phyloP scores from a whole-genome alignment of 768 basidiomycete species.

The Podaxis sp. region DNA sequence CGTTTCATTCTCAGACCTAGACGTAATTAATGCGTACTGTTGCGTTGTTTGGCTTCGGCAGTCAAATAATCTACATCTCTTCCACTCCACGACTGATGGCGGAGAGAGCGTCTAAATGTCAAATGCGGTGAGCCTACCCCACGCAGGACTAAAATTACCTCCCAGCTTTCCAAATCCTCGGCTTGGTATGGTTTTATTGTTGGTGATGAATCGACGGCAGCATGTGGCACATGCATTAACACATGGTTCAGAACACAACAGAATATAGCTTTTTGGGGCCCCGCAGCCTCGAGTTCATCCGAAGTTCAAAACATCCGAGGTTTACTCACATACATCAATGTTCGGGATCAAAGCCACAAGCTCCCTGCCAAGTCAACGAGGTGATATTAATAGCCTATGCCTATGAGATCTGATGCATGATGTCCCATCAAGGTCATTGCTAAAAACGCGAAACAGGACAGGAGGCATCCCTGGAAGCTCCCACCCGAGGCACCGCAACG shows the following conservation, averaged over 20 bases:
- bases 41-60: too few relatives aligned
- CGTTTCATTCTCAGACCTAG: neutral
- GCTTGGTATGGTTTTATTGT: neutral
- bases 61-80: too few relatives aligned
- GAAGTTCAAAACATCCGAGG: slow-evolving; percentile 1
- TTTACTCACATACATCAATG: neutral
- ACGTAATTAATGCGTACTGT: neutral
- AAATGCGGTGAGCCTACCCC: neutral
- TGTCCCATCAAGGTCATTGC: neutral
- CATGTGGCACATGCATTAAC: neutral
- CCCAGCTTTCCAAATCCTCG: neutral
- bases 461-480: neutral
- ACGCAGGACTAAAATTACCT: neutral
- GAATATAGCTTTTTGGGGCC: neutral
- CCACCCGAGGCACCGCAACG: neutral
- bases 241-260: neutral
- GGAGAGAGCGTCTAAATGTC: too few relatives aligned
- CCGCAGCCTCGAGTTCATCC: neutral
- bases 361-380: neutral
- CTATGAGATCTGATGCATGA: neutral
- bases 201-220: neutral
- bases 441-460: neutral
- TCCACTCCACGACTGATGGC: too few relatives aligned
- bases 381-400: neutral
- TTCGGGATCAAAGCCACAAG: neutral